Evolutionary conservation across 495 filamentous ascomycete species (phyloP), one percentile per base, ranked within the genome.

Genomic region (Penicillium daleae): DNA sequence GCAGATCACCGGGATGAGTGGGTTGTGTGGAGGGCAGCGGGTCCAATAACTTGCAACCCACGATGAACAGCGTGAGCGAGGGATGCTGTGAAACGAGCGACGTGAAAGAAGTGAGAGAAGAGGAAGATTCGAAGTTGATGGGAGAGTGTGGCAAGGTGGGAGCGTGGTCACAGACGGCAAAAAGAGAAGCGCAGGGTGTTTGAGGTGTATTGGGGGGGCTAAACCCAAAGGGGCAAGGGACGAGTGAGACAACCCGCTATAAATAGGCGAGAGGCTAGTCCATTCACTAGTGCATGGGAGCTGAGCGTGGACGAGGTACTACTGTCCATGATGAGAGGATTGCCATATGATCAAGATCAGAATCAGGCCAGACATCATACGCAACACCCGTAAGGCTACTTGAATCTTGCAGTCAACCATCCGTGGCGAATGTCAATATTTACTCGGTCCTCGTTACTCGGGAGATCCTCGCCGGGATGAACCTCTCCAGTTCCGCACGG

Each of bases 231-330:
- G 27, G 69, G 69, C 40, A 37, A 44, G 63, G 40, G 56, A 42
- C 39, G 59, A 56, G 62, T 71, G 67, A 72, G 69, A 72, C 69
- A 70, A 70, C 59, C 50, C 50, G 51, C 69, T 72, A 72, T 70
- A 67, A 59, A 67, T 72, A 71, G 67, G 32, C 56, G 60, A 54
- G 49, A 51, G 31, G 1, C n/a, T 35, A 35, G 52, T 31, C 26
- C 26, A 1, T 27, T n/a, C 49, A 51, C 49, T 19, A 51, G 49
- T 27, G 19, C 35, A 53, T 8, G 21, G 12, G 9, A 53, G 29
- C 40, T 44, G 19, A 44, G 19, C 7, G 10, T 21, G 19, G 19
- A 21, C 19, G 7, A 31, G 7, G 29, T 39, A 17, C 32, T 5
- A 17, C 2, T n/a, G 40, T 21, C 8, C 37, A 39, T 39, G 35